These are phyloP conservation scores for Xenoacremonium recifei DNA, from an alignment of 2,329 filamentous ascomycete species.

Conservation along the genomic window DNA sequence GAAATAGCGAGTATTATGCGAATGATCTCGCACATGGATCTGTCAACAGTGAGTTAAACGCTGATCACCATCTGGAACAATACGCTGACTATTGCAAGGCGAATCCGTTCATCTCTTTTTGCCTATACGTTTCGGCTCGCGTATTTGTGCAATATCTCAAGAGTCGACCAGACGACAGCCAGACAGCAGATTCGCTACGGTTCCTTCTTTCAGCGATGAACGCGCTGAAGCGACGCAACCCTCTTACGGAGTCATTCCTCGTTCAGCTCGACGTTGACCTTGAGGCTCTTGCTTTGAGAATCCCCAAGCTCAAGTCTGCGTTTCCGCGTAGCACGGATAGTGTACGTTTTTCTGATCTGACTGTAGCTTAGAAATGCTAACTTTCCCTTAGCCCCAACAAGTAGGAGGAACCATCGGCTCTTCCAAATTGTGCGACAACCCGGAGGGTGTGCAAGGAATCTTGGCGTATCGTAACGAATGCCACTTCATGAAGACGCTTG, in stretches of 20 bases:
- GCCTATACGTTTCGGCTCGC: slow-evolving; percentile 89
- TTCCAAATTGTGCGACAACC: slow-evolving; percentile 37
- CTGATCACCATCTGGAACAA: slow-evolving; percentile 1
- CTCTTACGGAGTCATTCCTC: slow-evolving; percentile 89
- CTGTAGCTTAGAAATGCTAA: slow-evolving; percentile 16
- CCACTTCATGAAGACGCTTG: slow-evolving; percentile 39
- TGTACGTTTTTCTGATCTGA: slow-evolving; percentile 36
- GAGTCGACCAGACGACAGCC: slow-evolving; percentile 81
- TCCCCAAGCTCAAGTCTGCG: slow-evolving; percentile 54
- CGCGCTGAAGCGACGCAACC: slow-evolving; percentile 82
- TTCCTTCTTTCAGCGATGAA: slow-evolving; percentile 91
- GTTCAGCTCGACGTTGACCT: slow-evolving; percentile 92
- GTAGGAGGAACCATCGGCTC: no score
- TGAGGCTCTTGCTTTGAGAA: slow-evolving; percentile 66
- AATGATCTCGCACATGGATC: slow-evolving; percentile 86
- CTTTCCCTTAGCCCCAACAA: no score
- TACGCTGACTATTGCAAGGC: slow-evolving; percentile 56
- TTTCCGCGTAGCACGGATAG: slow-evolving; percentile 53
- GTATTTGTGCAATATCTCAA: slow-evolving; percentile 98
- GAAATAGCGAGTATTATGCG: slow-evolving; percentile 96
- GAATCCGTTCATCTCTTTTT: slow-evolving; percentile 95
- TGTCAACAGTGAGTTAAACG: slow-evolving; percentile 74
- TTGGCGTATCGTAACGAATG: slow-evolving; percentile 45
- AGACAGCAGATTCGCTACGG: slow-evolving; percentile 75
- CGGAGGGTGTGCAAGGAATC: slow-evolving; percentile 39